A percentile compares a stretch with the other conserved stretches of the same genome.
phyloP scores from a whole-genome alignment of 2,329 filamentous ascomycete species.

The Chrysosporium queenslandicum region DNA sequence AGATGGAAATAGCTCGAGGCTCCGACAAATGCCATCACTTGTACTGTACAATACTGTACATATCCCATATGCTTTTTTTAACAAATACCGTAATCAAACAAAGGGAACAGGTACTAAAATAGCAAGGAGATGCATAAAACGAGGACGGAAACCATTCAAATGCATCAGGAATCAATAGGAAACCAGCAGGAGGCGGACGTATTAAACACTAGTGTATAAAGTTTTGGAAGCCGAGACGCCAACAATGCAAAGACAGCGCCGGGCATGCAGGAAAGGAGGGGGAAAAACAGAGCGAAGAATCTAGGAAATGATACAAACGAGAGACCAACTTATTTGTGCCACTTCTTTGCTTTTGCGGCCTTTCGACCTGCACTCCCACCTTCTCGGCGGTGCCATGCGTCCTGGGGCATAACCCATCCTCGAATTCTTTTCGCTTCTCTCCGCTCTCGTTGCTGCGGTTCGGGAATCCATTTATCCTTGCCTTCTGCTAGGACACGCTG shows the following conservation, averaged over 20 bases:
- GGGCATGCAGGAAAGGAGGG: not conserved
- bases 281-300: not conserved
- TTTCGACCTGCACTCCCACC: slow-evolving; percentile 30
- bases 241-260: slow-evolving; percentile 5
- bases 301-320: not conserved
- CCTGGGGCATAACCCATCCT: slow-evolving; percentile 54
- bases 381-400: slow-evolving; percentile 50
- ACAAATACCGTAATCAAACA: not conserved
- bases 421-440: slow-evolving; percentile 50
- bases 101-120: not conserved
- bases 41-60: not conserved
- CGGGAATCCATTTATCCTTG: slow-evolving; percentile 54
- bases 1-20: not conserved
- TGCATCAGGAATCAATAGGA: not conserved
- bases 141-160: not conserved
- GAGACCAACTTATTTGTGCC: slow-evolving; percentile 26
- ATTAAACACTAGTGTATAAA: slow-evolving; percentile 9
- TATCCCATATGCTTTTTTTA: not conserved
- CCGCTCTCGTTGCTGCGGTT: slow-evolving; percentile 50
- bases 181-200: not conserved
- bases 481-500: slow-evolving; percentile 44
- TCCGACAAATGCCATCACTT: slow-evolving; percentile 1
- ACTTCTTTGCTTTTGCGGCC: slow-evolving; percentile 24
- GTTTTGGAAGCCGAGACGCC: not conserved
- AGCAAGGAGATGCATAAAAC: not conserved